phyloP scores from a whole-genome alignment of 78 protist species.

The Dictyostelium purpureum region DNA sequence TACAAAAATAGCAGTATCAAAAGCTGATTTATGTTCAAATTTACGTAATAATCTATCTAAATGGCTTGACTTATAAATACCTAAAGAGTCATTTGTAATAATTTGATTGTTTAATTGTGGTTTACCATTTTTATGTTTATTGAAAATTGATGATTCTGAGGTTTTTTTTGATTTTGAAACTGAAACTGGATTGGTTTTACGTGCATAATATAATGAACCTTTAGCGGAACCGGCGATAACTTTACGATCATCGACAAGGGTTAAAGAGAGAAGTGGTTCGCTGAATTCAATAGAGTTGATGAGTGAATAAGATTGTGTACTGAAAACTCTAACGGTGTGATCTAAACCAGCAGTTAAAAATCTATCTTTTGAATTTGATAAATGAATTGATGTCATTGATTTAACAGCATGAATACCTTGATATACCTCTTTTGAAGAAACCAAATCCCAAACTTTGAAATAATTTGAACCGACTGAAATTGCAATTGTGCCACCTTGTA shows the following conservation, averaged over 20 bases:
- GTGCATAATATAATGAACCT: constrained; percentile 2
- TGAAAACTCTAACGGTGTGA: constrained; percentile 27
- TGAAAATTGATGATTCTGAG: background rate
- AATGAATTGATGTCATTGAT: constrained; percentile 38
- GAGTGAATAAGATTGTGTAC: constrained; percentile 2
- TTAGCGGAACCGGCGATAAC: constrained; percentile 34
- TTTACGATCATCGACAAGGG: background rate
- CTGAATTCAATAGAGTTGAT: constrained; percentile 18
- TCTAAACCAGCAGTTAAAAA: constrained; percentile 46
- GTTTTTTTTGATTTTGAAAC: background rate
- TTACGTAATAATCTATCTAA: constrained; percentile 38
- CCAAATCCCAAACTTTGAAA: constrained; percentile 45
- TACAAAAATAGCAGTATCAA: constrained; percentile 45
- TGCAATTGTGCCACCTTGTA: constrained; percentile 5
- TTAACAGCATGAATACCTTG: background rate
- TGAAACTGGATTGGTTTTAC: background rate
- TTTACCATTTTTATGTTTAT: background rate
- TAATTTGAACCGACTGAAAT: constrained; percentile 38
- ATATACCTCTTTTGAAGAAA: background rate
- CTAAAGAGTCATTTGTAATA: background rate
- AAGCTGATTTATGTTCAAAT: constrained; percentile 68
- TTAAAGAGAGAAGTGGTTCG: constrained; percentile 26
- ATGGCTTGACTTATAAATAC: constrained; percentile 14
- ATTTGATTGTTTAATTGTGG: background rate
- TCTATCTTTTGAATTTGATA: constrained; percentile 9